phyloP scores from a whole-genome alignment of 2,329 filamentous ascomycete genomes.

The Tolypocladium nubicola region DNA sequence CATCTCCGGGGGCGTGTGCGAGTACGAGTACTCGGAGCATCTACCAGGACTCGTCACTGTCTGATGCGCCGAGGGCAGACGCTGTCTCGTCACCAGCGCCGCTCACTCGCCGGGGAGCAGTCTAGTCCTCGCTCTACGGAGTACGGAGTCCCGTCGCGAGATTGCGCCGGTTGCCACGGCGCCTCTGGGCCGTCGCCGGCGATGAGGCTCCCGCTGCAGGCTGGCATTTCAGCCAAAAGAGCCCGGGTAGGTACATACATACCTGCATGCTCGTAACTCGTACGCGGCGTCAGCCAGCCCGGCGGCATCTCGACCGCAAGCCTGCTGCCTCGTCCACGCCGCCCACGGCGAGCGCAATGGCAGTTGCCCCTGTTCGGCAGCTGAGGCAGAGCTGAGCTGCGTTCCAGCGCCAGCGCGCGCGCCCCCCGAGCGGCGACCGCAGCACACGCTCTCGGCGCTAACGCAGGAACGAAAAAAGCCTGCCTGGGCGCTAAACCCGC shows the following conservation, averaged over 20 bases:
- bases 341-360: neutral
- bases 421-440: neutral
- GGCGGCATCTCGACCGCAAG: neutral
- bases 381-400: neutral
- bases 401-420: neutral
- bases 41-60: neutral
- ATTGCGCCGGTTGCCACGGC: neutral
- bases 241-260: neutral
- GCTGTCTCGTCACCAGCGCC: neutral
- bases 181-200: neutral
- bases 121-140: neutral
- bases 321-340: neutral
- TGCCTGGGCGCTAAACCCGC: neutral
- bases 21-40: too few relatives aligned
- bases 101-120: too few relatives aligned
- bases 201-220: neutral
- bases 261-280: too few relatives aligned
- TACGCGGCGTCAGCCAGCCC: neutral
- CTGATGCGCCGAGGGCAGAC: neutral
- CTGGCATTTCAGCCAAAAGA: neutral
- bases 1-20: neutral
- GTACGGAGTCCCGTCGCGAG: neutral
- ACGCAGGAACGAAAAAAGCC: slow-evolving; percentile 10
- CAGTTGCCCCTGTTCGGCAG: neutral
- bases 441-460: slow-evolving; percentile 3